A percentile compares a stretch with the other conserved stretches of the same genome.
Evolutionary conservation across 2,329 filamentous ascomycete genomes (phyloP).

Genomic region (Microdochium bolleyi): DNA sequence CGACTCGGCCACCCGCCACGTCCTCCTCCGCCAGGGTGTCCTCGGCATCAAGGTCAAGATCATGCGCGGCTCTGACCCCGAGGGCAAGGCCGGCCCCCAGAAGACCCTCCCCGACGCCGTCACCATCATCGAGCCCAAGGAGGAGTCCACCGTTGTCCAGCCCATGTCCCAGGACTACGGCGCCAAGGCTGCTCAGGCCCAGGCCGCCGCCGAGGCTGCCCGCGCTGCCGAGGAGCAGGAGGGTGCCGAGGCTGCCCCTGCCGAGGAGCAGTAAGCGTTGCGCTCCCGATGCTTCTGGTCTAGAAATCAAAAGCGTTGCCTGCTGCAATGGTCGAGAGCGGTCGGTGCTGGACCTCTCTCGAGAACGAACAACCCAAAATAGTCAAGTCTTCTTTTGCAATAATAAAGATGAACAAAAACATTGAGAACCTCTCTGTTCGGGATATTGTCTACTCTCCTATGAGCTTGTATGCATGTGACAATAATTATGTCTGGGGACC

Average conservation of each 20-base stretch:
- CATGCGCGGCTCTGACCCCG: conserved; percentile 98
- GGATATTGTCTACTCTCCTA: conserved; percentile 4
- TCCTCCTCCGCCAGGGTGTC: conserved; percentile 98
- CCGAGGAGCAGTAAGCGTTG: conserved; percentile 34
- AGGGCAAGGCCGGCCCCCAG: conserved; percentile 96
- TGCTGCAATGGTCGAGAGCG: conserved; percentile 18
- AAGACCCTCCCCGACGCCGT: conserved; percentile 97
- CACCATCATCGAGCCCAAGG: conserved; percentile 99
- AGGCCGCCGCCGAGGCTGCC: conserved; percentile 57
- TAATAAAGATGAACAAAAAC: not conserved
- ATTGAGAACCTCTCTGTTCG: not conserved
- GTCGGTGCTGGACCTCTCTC: conserved; percentile 24
- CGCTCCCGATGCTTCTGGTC: conserved; percentile 1
- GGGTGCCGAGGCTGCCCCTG: conserved; percentile 43
- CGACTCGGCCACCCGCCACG: conserved; percentile 96
- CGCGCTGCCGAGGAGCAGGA: conserved; percentile 42
- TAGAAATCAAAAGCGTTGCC: not conserved
- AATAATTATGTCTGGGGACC: too few species aligned
- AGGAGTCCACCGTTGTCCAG: conserved; percentile 91
- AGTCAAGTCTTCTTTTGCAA: not conserved
- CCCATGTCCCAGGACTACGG: conserved; percentile 98
- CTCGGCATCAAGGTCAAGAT: conserved; percentile 99
- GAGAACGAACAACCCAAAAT: not conserved
- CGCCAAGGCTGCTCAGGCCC: conserved; percentile 67
- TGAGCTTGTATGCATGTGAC: too few species aligned